These are phyloP conservation scores for Pseudoperonospora humuli DNA, from an alignment of 352 stramenopile species.

Conservation along the genomic window DNA sequence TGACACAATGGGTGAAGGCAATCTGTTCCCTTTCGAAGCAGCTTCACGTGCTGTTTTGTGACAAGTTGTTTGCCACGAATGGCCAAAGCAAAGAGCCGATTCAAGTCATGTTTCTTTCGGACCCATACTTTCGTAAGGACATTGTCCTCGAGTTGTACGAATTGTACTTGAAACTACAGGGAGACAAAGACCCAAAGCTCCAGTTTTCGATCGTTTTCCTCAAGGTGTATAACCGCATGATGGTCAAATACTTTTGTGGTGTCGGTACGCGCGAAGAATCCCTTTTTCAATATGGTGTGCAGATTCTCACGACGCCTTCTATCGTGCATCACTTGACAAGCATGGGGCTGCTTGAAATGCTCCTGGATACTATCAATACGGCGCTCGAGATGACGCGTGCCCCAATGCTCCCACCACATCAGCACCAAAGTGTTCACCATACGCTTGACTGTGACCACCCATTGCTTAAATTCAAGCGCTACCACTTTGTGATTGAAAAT, in stretches of 20 bases:
- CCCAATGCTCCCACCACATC: constrained; percentile 16
- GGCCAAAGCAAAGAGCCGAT: constrained; percentile 58
- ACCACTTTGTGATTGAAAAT: constrained; percentile 89
- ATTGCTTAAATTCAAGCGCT: constrained; percentile 89
- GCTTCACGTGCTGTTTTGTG: constrained; percentile 59
- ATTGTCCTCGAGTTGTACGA: constrained; percentile 87
- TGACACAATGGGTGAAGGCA: constrained; percentile 71
- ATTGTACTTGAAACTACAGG: constrained; percentile 92
- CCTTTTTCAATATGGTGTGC: constrained; percentile 89
- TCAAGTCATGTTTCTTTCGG: constrained; percentile 87
- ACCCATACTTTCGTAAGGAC: constrained; percentile 93
- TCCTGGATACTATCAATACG: constrained; percentile 71
- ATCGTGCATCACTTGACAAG: constrained; percentile 63
- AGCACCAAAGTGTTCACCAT: constrained; percentile 19
- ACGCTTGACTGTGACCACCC: constrained; percentile 87
- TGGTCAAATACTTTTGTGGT: constrained; percentile 84
- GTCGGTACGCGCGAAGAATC: constrained; percentile 87
- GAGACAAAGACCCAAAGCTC: constrained; percentile 91
- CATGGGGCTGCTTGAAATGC: constrained; percentile 61
- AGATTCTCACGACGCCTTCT: constrained; percentile 90
- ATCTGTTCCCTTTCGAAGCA: constrained; percentile 53
- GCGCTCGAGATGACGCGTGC: constrained; percentile 63
- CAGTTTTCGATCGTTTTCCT: constrained; percentile 87
- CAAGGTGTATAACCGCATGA: constrained; percentile 80
- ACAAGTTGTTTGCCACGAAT: constrained; percentile 48